Conservation (phyloP, 1,284 basidiomycete species). For the Ganoderma leucocontextum region DNA sequence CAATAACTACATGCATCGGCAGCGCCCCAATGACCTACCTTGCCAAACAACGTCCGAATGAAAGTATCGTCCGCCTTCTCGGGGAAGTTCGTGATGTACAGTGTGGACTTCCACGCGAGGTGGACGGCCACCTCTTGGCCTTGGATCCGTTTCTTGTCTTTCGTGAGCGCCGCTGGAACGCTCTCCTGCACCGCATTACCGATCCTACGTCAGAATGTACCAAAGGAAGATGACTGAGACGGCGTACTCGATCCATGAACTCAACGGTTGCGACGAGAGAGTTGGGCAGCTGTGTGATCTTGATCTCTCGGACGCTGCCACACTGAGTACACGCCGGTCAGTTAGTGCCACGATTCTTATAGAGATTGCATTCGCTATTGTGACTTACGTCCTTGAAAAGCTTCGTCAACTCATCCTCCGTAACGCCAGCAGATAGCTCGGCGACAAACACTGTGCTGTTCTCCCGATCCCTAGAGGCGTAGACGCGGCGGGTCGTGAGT, state of each 20-base stretch:
- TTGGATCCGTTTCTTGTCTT: conserved; percentile 89
- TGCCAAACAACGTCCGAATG: conserved; percentile 81
- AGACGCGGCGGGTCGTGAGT: not conserved
- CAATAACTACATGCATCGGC: conserved; percentile 4
- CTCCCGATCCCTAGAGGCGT: conserved; percentile 86
- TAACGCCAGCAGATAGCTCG: conserved; percentile 65
- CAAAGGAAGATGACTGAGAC: not conserved
- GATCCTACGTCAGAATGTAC: not conserved
- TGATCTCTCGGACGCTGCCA: conserved; percentile 83
- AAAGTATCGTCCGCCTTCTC: conserved; percentile 83
- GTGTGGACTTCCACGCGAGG: conserved; percentile 92
- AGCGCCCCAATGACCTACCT: conserved; percentile 53
- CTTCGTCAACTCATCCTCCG: conserved; percentile 70
- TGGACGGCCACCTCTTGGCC: conserved; percentile 83
- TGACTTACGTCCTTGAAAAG: conserved; percentile 87
- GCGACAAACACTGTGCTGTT: conserved; percentile 92
- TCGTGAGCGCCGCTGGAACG: conserved; percentile 87
- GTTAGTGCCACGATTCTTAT: not conserved
- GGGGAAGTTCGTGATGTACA: conserved; percentile 98
- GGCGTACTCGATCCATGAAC: conserved; percentile 72
- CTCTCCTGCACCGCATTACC: conserved; percentile 60
- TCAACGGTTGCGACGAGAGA: conserved; percentile 81
- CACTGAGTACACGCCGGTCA: conserved; percentile 59
- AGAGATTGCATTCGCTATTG: not conserved
- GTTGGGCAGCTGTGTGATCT: conserved; percentile 67